Evolutionary conservation across 768 basidiomycete genomes (phyloP).

Genomic region (Termitomyces sp.): DNA sequence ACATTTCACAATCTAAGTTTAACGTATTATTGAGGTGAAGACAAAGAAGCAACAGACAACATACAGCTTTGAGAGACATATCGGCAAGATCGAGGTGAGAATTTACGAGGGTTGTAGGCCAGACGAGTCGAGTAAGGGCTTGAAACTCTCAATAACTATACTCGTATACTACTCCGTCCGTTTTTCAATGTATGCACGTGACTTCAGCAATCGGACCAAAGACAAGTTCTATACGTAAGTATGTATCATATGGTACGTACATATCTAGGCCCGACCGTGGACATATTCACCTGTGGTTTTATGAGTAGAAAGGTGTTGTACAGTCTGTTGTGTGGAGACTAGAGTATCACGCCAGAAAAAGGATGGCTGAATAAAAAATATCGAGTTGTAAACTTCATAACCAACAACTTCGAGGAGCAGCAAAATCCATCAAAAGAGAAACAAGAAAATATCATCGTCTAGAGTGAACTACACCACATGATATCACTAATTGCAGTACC

Average conservation of each 20-base stretch:
- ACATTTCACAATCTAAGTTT: slow-evolving; percentile 57
- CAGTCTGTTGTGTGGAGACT: no score
- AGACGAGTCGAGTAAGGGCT: background rate
- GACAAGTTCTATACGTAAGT: no score
- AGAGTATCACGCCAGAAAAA: no score
- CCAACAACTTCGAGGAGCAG: no score
- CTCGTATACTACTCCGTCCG: slow-evolving; percentile 7
- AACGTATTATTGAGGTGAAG: background rate
- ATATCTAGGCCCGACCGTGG: no score
- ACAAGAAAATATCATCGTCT: background rate
- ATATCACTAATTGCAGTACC: background rate
- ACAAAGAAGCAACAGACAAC: slow-evolving; percentile 16
- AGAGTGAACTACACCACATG: background rate
- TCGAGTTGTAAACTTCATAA: no score
- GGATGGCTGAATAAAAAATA: no score
- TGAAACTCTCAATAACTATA: no score
- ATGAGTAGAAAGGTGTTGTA: no score
- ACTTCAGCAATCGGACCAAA: background rate
- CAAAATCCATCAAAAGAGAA: no score
- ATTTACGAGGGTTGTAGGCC: background rate
- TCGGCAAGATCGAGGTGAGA: background rate
- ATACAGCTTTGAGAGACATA: slow-evolving; percentile 77
- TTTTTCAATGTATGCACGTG: slow-evolving; percentile 1
- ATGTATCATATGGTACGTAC: no score
- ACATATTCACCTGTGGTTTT: no score